Evolutionary conservation across 805 yeast genomes (phyloP).

Genomic region (Wickerhamiella spandovensis): DNA sequence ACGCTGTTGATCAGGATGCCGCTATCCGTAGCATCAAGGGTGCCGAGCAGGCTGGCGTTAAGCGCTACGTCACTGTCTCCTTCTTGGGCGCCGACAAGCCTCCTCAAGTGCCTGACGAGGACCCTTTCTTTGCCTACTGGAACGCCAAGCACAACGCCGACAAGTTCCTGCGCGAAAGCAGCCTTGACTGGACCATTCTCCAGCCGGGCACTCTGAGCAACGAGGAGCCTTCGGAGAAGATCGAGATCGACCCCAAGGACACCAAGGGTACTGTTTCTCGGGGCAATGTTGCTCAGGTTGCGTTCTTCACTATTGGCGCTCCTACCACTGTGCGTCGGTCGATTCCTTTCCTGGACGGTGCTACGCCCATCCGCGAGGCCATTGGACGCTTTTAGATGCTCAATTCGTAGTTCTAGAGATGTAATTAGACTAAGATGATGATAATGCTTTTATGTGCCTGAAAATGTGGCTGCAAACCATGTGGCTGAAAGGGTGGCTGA

Average conservation of each 20-base stretch:
- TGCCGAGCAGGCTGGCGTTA: conserved; percentile 30
- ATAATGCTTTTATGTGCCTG: too few species aligned
- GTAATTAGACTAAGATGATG: neutral
- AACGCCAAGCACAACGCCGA: conserved; percentile 55
- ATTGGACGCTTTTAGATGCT: conserved; percentile 2
- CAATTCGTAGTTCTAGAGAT: neutral
- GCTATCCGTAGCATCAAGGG: conserved; percentile 47
- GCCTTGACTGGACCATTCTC: conserved; percentile 41
- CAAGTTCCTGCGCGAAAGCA: conserved; percentile 27
- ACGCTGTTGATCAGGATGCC: conserved; percentile 49
- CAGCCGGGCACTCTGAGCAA: conserved; percentile 39
- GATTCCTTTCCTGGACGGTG: conserved; percentile 17
- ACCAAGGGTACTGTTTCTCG: conserved; percentile 25
- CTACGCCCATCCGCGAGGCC: conserved; percentile 9
- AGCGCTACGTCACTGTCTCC: conserved; percentile 40
- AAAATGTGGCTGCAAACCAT: too few species aligned
- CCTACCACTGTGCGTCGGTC: conserved; percentile 8
- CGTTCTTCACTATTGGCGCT: conserved; percentile 17
- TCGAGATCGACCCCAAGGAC: conserved; percentile 22
- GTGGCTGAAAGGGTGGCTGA: too few species aligned
- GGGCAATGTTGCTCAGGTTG: conserved; percentile 42
- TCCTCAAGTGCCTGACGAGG: conserved; percentile 32
- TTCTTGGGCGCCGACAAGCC: conserved; percentile 39
- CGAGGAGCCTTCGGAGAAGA: conserved; percentile 32
- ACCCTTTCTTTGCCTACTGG: conserved; percentile 35